These are phyloP conservation scores for Musa itinerans DNA, from an alignment of 176 grass and related monocot species.

Conservation along the genomic window DNA sequence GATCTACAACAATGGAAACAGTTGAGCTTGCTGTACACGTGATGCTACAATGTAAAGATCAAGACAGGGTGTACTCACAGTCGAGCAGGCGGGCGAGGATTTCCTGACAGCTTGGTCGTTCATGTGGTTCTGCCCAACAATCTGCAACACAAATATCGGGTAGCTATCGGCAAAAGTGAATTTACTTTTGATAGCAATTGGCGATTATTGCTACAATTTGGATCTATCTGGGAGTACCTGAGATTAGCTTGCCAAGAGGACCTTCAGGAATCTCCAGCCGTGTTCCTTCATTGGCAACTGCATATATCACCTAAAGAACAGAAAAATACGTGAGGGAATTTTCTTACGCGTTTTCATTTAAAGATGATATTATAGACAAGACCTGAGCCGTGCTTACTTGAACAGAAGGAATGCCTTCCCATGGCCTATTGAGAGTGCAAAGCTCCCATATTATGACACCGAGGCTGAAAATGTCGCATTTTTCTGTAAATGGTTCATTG, in stretches of 20 bases:
- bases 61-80: slow-evolving; percentile 61
- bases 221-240: slow-evolving; percentile 39
- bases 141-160: slow-evolving; percentile 36
- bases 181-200: not conserved
- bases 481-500: slow-evolving; percentile 91
- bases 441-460: slow-evolving; percentile 99
- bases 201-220: not conserved
- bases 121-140: slow-evolving; percentile 76
- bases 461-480: slow-evolving; percentile 97
- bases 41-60: slow-evolving; percentile 12
- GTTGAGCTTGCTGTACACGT: slow-evolving; percentile 3
- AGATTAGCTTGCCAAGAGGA: slow-evolving; percentile 86
- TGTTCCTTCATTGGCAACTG: slow-evolving; percentile 74
- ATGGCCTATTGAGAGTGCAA: slow-evolving; percentile 91
- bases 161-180: not conserved
- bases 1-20: not conserved
- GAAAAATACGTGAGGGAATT: not conserved
- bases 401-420: slow-evolving; percentile 81
- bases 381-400: slow-evolving; percentile 48
- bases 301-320: slow-evolving; percentile 60
- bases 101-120: slow-evolving; percentile 79
- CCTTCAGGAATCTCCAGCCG: slow-evolving; percentile 86
- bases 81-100: slow-evolving; percentile 81
- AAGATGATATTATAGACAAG: not conserved
- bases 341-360: not conserved